Evolutionary conservation across 306 rosid species (phyloP).

Genomic region (Dalbergia cochinchinensis): DNA sequence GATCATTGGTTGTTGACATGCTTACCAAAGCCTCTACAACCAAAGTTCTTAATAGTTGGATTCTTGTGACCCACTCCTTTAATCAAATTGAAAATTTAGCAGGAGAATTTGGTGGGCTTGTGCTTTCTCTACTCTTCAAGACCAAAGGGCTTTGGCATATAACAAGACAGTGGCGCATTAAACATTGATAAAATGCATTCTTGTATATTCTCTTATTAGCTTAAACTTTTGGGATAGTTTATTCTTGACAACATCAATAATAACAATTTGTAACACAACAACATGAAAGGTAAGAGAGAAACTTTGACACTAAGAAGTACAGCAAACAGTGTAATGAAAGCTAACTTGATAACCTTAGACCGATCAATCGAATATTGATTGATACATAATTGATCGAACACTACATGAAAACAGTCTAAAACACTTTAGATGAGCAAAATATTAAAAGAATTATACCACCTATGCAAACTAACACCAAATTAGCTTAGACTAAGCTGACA

Average conservation of each 20-base stretch:
- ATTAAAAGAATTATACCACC: conserved; percentile 18
- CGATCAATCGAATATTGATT: too few relatives aligned
- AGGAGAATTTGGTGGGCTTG: neutral
- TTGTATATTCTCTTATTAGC: neutral
- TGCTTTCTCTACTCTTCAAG: conserved; percentile 7
- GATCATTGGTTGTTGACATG: neutral
- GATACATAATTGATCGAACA: too few relatives aligned
- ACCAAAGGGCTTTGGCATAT: neutral
- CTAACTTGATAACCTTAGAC: neutral
- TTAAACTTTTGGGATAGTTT: conserved; percentile 5
- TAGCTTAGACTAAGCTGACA: conserved; percentile 25
- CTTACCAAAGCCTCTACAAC: conserved; percentile 7
- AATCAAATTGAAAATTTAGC: neutral
- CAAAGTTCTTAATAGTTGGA: neutral
- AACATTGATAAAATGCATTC: conserved; percentile 5
- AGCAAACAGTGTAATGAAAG: neutral
- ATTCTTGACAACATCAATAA: conserved; percentile 16
- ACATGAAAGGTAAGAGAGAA: neutral
- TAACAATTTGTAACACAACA: neutral
- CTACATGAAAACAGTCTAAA: neutral
- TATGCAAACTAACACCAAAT: conserved; percentile 18
- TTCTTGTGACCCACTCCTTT: neutral
- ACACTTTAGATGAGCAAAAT: neutral
- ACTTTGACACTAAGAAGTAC: neutral
- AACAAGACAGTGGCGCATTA: neutral